Conservation (phyloP, 768 basidiomycete species). For the Phylloporus sp. region DNA sequence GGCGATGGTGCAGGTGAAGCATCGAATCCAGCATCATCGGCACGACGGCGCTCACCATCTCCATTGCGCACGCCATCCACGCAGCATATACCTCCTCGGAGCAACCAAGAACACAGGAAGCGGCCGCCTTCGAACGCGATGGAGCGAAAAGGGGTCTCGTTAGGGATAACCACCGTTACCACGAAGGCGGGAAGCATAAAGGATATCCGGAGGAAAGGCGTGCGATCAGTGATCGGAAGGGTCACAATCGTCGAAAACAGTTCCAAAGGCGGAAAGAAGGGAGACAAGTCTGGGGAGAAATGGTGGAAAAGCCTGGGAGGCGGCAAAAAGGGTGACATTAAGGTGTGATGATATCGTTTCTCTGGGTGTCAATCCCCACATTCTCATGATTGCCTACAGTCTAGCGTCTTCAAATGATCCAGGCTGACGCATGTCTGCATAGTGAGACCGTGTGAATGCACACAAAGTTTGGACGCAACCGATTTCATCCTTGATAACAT, state of each 20-base stretch:
- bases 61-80: not conserved
- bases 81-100: not conserved
- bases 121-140: not conserved
- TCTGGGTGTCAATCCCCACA: no score
- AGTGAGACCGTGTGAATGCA: no score
- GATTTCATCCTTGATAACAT: no score
- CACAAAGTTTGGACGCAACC: no score
- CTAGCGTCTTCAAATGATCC: no score
- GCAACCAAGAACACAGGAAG: not conserved
- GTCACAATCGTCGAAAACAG: not conserved
- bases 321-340: constrained; percentile 4
- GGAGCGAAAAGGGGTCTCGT: constrained; percentile 56
- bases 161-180: constrained; percentile 53
- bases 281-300: constrained; percentile 12
- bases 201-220: constrained; percentile 10
- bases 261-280: not conserved
- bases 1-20: not conserved
- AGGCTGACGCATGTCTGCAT: no score
- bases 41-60: not conserved
- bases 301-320: constrained; percentile 47
- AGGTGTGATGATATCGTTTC: constrained; percentile 1
- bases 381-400: no score
- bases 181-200: constrained; percentile 22
- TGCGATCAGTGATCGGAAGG: constrained; percentile 5
- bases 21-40: not conserved